Percentiles rank a stretch among this genome's conserved stretches.
These are phyloP conservation scores for Ploettnerulaceae sp. DNA, from an alignment of 2,329 filamentous ascomycete species.

Conservation along the genomic window DNA sequence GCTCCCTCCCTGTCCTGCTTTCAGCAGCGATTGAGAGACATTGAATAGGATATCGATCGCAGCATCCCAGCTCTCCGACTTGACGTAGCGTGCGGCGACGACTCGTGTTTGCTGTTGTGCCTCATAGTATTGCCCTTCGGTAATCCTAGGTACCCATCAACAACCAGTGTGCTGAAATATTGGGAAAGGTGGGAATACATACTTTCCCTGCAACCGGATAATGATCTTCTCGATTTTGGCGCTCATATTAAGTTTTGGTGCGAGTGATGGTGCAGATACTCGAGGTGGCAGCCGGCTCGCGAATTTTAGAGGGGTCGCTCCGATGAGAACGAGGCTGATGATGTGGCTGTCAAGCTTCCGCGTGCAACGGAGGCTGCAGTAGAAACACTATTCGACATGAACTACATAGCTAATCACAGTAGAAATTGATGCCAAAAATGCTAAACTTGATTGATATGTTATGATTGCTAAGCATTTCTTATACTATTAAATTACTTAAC, in stretches of 20 bases:
- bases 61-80: slow-evolving; percentile 75
- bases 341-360: no score
- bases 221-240: slow-evolving; percentile 67
- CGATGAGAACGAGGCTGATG: no score
- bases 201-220: slow-evolving; percentile 74
- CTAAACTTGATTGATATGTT: no score
- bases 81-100: slow-evolving; percentile 89
- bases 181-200: slow-evolving; percentile 20
- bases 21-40: slow-evolving; percentile 79
- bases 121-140: slow-evolving; percentile 93
- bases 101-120: slow-evolving; percentile 97
- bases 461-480: no score
- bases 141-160: slow-evolving; percentile 60
- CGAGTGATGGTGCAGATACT: not conserved
- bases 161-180: slow-evolving; percentile 4
- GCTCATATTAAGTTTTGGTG: slow-evolving; percentile 33
- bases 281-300: not conserved
- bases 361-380: no score
- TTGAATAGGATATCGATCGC: slow-evolving; percentile 83
- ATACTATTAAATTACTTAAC: no score
- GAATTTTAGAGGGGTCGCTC: not conserved
- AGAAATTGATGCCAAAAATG: no score
- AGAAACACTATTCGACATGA: not conserved
- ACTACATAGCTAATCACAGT: no score
- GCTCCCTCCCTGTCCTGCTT: slow-evolving; percentile 88